Percentiles rank a stretch among this genome's conserved stretches.
Conservation (phyloP, 2,329 filamentous ascomycete species). For the Phyllosticta citrichinensis region DNA sequence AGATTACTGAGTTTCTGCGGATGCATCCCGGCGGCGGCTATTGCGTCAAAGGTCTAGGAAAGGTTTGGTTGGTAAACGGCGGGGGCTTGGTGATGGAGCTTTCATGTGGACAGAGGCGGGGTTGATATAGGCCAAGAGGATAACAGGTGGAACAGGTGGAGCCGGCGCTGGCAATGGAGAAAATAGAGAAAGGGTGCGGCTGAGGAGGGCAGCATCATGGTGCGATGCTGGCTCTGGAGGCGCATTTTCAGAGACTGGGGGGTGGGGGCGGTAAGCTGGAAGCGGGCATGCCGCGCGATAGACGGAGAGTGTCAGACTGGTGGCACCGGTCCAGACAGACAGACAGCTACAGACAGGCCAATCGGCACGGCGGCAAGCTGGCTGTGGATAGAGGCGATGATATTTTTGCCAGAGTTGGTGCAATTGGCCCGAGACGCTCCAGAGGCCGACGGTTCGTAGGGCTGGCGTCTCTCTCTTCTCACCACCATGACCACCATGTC, state of each 20-base stretch:
- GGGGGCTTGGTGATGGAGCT: background rate
- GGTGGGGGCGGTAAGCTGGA: conserved; percentile 10
- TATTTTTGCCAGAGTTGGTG: background rate
- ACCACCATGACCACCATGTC: background rate
- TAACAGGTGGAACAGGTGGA: background rate
- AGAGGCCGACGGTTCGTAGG: background rate
- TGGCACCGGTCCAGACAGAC: background rate
- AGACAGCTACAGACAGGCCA: background rate
- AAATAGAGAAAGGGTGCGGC: conserved; percentile 8
- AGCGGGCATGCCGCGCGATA: background rate
- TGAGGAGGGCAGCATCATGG: conserved; percentile 10
- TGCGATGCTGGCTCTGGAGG: conserved; percentile 9
- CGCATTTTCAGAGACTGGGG: conserved; percentile 8
- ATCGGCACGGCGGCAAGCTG: background rate
- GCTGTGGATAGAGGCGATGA: background rate
- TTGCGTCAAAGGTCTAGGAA: conserved; percentile 3
- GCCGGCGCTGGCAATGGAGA: background rate
- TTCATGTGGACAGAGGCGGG: conserved; percentile 1
- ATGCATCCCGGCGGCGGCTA: conserved; percentile 3
- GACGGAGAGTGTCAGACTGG: background rate
- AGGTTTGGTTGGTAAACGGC: background rate
- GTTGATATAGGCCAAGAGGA: conserved; percentile 5
- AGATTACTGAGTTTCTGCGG: background rate
- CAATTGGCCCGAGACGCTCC: background rate
- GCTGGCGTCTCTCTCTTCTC: background rate